Evolutionary conservation across 169 alveolate species (phyloP), one percentile per base, ranked within the genome.

Genomic region (Plasmodium knowlesi): DNA sequence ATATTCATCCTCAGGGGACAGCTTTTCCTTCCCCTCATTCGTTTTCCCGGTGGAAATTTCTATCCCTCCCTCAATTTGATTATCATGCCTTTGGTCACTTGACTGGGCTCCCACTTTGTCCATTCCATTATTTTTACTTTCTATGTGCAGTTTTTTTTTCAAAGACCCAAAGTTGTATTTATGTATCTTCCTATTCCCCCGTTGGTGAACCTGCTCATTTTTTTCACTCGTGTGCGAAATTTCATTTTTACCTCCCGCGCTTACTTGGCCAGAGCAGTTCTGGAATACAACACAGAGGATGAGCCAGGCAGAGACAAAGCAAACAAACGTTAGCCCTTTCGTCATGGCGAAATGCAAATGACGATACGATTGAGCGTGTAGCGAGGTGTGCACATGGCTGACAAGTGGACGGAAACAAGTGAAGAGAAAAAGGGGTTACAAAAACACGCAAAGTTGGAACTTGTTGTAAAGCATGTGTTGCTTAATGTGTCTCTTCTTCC

Each of bases 161-260:
- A 67, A 67, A 67, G 76, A 67, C n/a, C 12, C 76, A 2, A 67
- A 67, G 76, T 67, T 57, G 14, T 73, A 32, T 10, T 46, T 85
- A 12, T 3, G 74, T 88, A 78, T 79, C 32, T 57, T 88, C 37
- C 54, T 79, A 5, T 34, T 67, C 80, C 61, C 94, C 19, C 32
- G 80, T 54, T 74, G 19, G 61, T 12, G 61, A 50, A 50, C 76
- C 37, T 19, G 14, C 41, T 67, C 41, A 67, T 67, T 6, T 67
- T 67, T 12, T 67, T 50, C 76, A 6, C n/a, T 67, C 19, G 5
- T 67, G 76, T 22, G 76, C 37, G 32, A 67, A 67, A 25, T 19
- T 19, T 28, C 39, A 12, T 67, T 28, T 67, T 67, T 67, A 8
- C 14, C 76, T 67, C 76, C 37, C 76, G 76, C 76, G 37, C 0